phyloP scores from a whole-genome alignment of 2,329 filamentous ascomycete species.

The Colletotrichum echinochloae region DNA sequence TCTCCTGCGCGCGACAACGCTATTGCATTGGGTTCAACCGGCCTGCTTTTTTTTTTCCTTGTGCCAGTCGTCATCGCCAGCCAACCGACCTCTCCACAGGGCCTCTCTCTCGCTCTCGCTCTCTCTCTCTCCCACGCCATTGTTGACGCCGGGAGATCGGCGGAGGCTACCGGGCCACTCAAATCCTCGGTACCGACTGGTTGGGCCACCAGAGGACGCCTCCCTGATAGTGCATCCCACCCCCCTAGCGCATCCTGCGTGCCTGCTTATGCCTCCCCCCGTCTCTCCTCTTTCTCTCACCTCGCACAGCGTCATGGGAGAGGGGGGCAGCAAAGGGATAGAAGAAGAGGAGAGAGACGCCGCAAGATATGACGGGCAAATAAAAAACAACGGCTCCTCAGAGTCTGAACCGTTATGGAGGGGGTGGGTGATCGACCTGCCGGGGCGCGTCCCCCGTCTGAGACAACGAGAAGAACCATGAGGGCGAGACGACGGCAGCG shows the following conservation, averaged over 20 bases:
- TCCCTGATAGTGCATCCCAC: conserved; percentile 7
- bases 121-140: background rate
- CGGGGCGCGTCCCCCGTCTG: background rate
- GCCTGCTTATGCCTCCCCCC: background rate
- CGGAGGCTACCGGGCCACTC: conserved; percentile 18
- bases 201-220: conserved; percentile 34
- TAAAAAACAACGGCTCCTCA: background rate
- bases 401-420: background rate
- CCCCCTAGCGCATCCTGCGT: background rate
- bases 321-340: background rate
- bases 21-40: background rate
- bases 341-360: background rate
- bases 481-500: conserved; percentile 36
- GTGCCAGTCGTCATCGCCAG: conserved; percentile 5
- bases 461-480: background rate
- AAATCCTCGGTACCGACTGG: conserved; percentile 30
- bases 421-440: background rate
- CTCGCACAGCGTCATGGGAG: background rate
- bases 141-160: conserved; percentile 33
- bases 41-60: background rate
- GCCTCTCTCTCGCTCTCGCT: background rate
- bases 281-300: background rate
- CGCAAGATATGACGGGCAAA: background rate
- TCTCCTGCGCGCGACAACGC: background rate
- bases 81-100: background rate